A percentile compares a stretch with the other conserved stretches of the same genome.
phyloP scores from a whole-genome alignment of 192 early-diverging fungal genomes.

The Chytriomyces sp. region DNA sequence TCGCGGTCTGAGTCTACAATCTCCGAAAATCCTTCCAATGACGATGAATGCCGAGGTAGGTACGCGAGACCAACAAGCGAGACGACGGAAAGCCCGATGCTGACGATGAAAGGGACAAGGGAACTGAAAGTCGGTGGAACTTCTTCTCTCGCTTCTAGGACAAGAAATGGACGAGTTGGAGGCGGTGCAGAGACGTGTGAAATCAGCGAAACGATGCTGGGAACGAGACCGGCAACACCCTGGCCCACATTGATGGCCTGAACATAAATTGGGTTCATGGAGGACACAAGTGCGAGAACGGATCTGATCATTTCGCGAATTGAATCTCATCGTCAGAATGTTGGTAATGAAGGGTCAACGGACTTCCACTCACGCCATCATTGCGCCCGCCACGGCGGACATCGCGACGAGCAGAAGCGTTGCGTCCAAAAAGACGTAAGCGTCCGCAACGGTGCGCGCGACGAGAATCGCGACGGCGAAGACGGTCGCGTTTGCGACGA shows the following conservation, averaged over 20 bases:
- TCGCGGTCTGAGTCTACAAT: background rate
- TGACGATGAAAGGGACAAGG: background rate
- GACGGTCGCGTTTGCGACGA: background rate
- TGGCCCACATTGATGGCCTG: background rate
- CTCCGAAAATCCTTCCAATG: background rate
- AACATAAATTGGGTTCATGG: background rate
- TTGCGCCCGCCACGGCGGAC: background rate
- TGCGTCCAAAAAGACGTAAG: background rate
- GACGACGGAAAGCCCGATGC: background rate
- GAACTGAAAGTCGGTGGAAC: background rate
- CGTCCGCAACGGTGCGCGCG: background rate
- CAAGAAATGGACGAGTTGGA: background rate
- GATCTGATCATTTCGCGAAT: background rate
- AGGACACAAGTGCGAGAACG: background rate
- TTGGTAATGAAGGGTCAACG: no score
- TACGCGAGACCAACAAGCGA: background rate
- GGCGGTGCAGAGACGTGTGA: no score
- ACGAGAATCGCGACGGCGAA: background rate
- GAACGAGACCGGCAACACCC: background rate
- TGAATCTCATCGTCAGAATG: no score
- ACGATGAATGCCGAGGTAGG: background rate
- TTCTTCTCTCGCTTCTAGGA: background rate
- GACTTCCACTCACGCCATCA: background rate
- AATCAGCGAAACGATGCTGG: background rate
- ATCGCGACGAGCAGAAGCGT: background rate